Evolutionary conservation across 768 basidiomycete genomes (phyloP).

Genomic region (Mycena crocata): DNA sequence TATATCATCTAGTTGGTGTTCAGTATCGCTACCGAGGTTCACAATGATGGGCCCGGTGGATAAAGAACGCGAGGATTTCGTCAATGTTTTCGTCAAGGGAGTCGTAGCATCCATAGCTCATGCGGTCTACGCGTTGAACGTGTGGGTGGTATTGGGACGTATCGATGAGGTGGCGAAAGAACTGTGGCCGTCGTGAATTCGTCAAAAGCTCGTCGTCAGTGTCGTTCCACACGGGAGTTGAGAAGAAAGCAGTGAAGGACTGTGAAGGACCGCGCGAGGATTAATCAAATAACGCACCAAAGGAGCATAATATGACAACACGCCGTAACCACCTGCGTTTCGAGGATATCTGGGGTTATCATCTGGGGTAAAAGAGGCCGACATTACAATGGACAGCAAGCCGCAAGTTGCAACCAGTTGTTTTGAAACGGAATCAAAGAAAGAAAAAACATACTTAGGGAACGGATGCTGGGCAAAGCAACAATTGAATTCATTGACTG

Average conservation of each 20-base stretch:
- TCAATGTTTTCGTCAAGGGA: conserved; percentile 23
- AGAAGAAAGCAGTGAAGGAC: neutral
- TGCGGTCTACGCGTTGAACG: conserved; percentile 20
- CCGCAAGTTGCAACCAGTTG: no score
- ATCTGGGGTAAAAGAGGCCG: no score
- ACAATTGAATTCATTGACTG: no score
- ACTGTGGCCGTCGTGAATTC: conserved; percentile 22
- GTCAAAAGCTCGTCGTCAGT: conserved; percentile 15
- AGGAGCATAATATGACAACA: conserved; percentile 1
- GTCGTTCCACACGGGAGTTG: conserved; percentile 15
- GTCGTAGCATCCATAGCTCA: conserved; percentile 23
- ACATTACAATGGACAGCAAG: no score
- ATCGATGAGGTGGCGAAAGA: neutral
- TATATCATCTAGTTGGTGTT: conserved; percentile 5
- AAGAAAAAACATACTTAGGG: no score
- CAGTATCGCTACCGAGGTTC: conserved; percentile 15
- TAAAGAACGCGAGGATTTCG: conserved; percentile 32
- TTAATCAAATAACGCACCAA: conserved; percentile 10
- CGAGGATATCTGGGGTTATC: neutral
- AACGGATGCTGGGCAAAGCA: neutral
- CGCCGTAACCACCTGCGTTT: conserved; percentile 12
- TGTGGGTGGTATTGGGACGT: conserved; percentile 6
- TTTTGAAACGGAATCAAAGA: no score
- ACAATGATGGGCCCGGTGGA: conserved; percentile 18
- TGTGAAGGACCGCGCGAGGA: neutral